phyloP scores from a whole-genome alignment of 2,329 filamentous ascomycete species.

The Sporothrix pallida region DNA sequence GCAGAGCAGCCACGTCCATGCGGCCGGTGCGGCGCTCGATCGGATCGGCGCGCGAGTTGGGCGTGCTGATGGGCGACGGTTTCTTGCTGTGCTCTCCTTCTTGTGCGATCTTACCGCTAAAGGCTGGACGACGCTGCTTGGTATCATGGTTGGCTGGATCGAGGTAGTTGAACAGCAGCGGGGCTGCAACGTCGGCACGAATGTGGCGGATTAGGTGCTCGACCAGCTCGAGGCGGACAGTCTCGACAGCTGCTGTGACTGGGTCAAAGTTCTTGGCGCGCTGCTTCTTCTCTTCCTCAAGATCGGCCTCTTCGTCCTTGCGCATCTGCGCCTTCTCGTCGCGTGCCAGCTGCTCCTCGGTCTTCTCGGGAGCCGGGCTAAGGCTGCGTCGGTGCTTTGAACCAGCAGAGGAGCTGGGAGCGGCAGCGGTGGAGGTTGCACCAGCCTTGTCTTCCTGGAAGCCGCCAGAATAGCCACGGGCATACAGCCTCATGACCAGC shows the following conservation, averaged over 20 bases:
- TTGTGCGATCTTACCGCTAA: constrained; percentile 68
- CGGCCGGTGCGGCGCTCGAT: constrained; percentile 65
- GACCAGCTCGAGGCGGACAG: constrained; percentile 78
- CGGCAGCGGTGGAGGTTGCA: neutral
- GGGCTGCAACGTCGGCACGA: constrained; percentile 82
- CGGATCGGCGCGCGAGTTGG: constrained; percentile 66
- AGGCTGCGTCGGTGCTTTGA: constrained; percentile 40
- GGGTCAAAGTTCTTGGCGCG: constrained; percentile 88
- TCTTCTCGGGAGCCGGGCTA: constrained; percentile 40
- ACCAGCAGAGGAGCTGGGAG: constrained; percentile 36
- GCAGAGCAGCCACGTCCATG: constrained; percentile 68
- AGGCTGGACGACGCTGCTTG: constrained; percentile 80
- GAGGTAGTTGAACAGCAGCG: constrained; percentile 78
- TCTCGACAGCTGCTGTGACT: constrained; percentile 79
- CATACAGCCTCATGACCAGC: constrained; percentile 86
- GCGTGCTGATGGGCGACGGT: constrained; percentile 64
- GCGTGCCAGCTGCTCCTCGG: constrained; percentile 54
- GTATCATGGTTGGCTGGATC: constrained; percentile 79
- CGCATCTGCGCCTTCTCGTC: constrained; percentile 69
- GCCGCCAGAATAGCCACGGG: constrained; percentile 40
- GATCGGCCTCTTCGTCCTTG: constrained; percentile 77
- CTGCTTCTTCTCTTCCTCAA: constrained; percentile 89
- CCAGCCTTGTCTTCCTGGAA: neutral
- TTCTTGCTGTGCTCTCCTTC: constrained; percentile 59
- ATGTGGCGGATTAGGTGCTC: constrained; percentile 90